Conservation (phyloP, 1,139 yeast species). For the Debaryomycetaceae sp. region DNA sequence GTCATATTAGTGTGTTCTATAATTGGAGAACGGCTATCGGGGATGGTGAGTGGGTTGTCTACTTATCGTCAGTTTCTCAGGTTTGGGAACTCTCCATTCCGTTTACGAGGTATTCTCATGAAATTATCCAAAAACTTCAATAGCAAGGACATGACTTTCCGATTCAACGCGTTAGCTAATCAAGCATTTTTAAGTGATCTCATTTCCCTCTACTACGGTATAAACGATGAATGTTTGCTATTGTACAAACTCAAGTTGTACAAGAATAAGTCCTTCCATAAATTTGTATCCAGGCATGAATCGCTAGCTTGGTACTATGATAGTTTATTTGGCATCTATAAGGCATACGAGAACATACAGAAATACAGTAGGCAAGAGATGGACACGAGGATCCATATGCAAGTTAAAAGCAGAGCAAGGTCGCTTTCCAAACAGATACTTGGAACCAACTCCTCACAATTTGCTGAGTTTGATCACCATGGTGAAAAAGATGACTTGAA, state of each 20-base stretch:
- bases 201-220: constrained; percentile 56
- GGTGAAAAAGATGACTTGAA: constrained; percentile 23
- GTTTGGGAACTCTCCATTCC: constrained; percentile 70
- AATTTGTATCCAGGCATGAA: constrained; percentile 49
- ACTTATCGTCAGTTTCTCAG: constrained; percentile 66
- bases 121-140: constrained; percentile 15
- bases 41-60: constrained; percentile 50
- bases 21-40: constrained; percentile 38
- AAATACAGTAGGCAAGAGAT: constrained; percentile 41
- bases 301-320: constrained; percentile 64
- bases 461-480: constrained; percentile 2
- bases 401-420: constrained; percentile 39
- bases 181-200: constrained; percentile 46
- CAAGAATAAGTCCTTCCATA: constrained; percentile 31
- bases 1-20: constrained; percentile 27
- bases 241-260: constrained; percentile 54
- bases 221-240: constrained; percentile 58
- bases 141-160: constrained; percentile 10
- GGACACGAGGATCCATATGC: constrained; percentile 37
- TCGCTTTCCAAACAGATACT: constrained; percentile 36
- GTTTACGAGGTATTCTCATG: constrained; percentile 30
- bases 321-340: constrained; percentile 53
- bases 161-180: constrained; percentile 33
- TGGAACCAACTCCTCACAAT: constrained; percentile 14
- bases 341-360: constrained; percentile 39